Conservation (phyloP, 192 early-diverging fungal genomes). For the Entomortierella parvispora region DNA sequence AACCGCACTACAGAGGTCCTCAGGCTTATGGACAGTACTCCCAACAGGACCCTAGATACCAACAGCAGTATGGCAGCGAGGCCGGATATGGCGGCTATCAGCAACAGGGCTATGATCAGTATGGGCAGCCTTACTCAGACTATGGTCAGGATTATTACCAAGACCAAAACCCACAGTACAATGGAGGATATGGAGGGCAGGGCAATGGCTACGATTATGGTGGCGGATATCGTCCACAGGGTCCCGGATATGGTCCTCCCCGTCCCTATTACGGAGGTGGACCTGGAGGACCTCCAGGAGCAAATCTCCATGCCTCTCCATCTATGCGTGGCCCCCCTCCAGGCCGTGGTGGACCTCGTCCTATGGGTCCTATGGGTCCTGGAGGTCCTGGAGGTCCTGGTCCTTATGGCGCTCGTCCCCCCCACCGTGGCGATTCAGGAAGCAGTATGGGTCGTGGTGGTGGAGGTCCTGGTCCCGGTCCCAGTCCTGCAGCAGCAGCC, state of each 20-base stretch:
- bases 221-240: conserved; percentile 20
- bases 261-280: conserved; percentile 9
- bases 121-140: conserved; percentile 36
- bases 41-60: no score
- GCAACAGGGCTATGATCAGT: conserved; percentile 36
- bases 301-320: conserved; percentile 34
- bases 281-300: conserved; percentile 15
- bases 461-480: background rate
- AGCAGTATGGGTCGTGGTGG: conserved; percentile 13
- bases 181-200: conserved; percentile 34
- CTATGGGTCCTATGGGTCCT: conserved; percentile 25
- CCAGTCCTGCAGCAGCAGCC: background rate
- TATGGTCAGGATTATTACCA: conserved; percentile 43
- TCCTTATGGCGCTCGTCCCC: conserved; percentile 24
- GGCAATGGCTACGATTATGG: conserved; percentile 25
- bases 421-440: conserved; percentile 39
- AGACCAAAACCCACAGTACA: conserved; percentile 41
- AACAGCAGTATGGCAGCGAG: no score
- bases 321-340: conserved; percentile 40
- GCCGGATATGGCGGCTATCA: conserved; percentile 17
- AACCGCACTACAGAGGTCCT: no score
- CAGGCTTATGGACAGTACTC: no score
- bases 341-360: conserved; percentile 34
- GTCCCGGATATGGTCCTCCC: conserved; percentile 15
- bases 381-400: conserved; percentile 26